Evolutionary conservation across 2,329 filamentous ascomycete species (phyloP), one percentile per base, ranked within the genome.

Genomic region (Clarireedia monteithiana): DNA sequence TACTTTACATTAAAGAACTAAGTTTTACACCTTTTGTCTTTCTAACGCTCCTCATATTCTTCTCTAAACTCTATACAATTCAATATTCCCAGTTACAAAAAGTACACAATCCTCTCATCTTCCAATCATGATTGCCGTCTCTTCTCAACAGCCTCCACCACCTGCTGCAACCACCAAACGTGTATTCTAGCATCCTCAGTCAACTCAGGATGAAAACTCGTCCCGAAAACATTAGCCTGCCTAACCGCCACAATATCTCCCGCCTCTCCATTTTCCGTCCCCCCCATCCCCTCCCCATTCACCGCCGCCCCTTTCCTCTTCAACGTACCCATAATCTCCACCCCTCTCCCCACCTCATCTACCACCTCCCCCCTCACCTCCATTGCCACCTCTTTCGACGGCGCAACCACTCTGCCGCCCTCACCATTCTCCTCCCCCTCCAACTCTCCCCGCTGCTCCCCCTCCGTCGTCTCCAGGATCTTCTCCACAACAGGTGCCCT

Each of bases 201-300:
- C 70, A 99, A 71, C 71, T 99, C 94, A 0, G 94, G 94, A 66
- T 97, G 94, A 68, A 97, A 99, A 67, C 91, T 96, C 3, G 88
- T 96, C 4, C 91, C 94, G 65, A 97, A 87, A 0, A 96, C 86
- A 71, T 96, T 96, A 0, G 87, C 89, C 73, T 97, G 91, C 61
- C 82, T 80, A 36, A 97, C 89, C 0, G 92, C 92, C 50, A 97
- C 84, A 51, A 97, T 92, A 63, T 95, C 88, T 2, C 86, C 82
- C 2, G 77, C 79, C 45, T 72, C 72, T 5, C 63, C 63, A 23
- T 67, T 40, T 68, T 66, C 26, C 71, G 70, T 64, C 75, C 66
- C 30, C 72, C 69, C 39, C 72, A 60, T 51, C 72, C 68, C 45
- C 68, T 68, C 67, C 72, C 70, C 20, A 5, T 20, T 45, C 74